Evolutionary conservation across 2,329 filamentous ascomycete genomes (phyloP), one percentile per base, ranked within the genome.

Genomic region (Plectosphaerella sp.): DNA sequence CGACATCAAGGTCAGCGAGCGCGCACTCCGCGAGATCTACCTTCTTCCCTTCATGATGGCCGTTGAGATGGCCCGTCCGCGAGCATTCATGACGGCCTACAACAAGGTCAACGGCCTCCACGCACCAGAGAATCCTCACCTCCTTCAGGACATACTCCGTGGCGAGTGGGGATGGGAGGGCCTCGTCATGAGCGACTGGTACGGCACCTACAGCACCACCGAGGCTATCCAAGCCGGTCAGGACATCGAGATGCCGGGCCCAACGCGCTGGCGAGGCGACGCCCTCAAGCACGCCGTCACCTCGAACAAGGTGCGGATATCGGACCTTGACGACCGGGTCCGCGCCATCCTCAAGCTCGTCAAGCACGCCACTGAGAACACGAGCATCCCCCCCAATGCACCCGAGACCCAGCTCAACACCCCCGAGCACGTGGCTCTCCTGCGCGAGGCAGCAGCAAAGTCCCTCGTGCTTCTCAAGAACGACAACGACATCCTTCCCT

Each of bases 391-490:
- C 4, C 79, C 84, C 61, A 70, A 76, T 18, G 80, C 77, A 0
- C 71, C 75, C 0, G 82, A 86, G 63, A 71, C 67, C 47, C 75
- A 71, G 0, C 70, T 75, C 8, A 73, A 90, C 61, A 86, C 80
- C 0, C 75, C 79, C 1, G 79, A 87, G 63, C 83, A 83, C 37
- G 78, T 84, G 5, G 78, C 76, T 15, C 72, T 91, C 45, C 77
- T 90, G 20, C 78, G 88, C 16, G 75, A 78, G 50, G 76, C 88
- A 22, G 86, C 85, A 16, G 79, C 83, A 5, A 86, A 91, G 62
- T 83, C 83, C 4, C 83, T 89, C 9, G 87, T 91, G 1, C 73
- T 92, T 12, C 71, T 91, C 47, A 90, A 91, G 70, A 92, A 92
- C 58, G 78, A 89, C 12, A 77, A 78, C 37, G 72, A 72, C 14